Base-by-base conservation (phyloP, 805 yeast genomes). In the Blastobotrys muscicola region DNA sequence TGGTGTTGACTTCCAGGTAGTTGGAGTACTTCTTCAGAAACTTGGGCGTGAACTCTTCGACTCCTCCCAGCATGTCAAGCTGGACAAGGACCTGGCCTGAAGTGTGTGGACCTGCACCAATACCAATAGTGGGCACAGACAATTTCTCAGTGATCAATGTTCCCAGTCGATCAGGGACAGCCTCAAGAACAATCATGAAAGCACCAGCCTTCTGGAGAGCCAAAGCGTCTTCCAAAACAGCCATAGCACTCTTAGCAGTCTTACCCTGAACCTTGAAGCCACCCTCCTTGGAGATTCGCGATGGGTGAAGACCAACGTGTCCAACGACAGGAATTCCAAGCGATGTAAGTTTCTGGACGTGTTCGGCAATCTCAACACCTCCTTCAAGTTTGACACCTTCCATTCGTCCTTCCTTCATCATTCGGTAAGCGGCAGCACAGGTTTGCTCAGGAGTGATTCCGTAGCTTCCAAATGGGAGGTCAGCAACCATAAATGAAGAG, bases 221-320 rank as follows among this genome's bases (percentile, higher is more conserved):
- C 41, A 71, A 47, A 2, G 96, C 94, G 47, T 87, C 86, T 33
- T 77, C 66, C 37, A 72, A 69, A 2, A 90, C 66, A 11, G 70
- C 62, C 3, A 69, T 39, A 0, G 94, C 94, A 30, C 71, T 69
- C 2, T 59, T 58, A 0, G 67, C 64, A 0, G 76, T 67, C 39
- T 66, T 66, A 0, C 95, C 97, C 60, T 90, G 98, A 1, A 85
- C 82, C 61, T 79, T 82, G 64, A 81, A 90, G 0, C 98, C 98
- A 14, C 96, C 89, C 10, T 83, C 58, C 0, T 85, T 59, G 50
- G 85, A 76, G 48, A 78, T 78, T 36, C 85, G 73, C 60, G 92
- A 97, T 2, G 98, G 98, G 3, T 95, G 85, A 29, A 90, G 67
- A 0, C 98, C 98, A 29, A 85, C 76, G 61, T 90, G 98, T 1